Conservation (phyloP, 805 yeast genomes). For the Myxozyma sirexii region DNA sequence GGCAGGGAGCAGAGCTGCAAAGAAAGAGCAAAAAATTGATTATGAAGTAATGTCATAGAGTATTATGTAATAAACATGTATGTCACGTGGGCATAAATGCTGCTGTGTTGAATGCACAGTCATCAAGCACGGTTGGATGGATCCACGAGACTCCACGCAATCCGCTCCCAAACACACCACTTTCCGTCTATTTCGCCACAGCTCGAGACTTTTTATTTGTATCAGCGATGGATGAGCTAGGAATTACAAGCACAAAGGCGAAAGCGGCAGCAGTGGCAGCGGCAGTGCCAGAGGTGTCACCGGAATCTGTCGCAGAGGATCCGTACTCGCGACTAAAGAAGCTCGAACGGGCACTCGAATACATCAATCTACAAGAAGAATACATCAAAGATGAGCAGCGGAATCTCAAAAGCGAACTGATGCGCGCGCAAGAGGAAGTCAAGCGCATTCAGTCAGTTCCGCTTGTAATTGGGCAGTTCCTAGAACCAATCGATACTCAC, state of each 20-base stretch:
- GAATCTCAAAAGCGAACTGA: constrained; percentile 88
- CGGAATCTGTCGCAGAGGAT: constrained; percentile 48
- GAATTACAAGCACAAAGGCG: constrained; percentile 47
- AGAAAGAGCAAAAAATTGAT: neutral
- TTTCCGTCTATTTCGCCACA: too few species aligned
- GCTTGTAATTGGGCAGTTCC: constrained; percentile 94
- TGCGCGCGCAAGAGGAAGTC: constrained; percentile 98
- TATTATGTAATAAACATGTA: neutral
- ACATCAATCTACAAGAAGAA: constrained; percentile 86
- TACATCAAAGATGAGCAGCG: constrained; percentile 98
- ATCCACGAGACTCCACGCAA: neutral
- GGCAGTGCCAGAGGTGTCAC: neutral
- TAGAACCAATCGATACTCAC: constrained; percentile 95
- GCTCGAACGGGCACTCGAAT: constrained; percentile 86
- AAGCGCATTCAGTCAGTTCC: constrained; percentile 97
- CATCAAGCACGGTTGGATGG: neutral
- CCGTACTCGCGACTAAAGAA: constrained; percentile 83
- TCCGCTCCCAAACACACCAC: neutral
- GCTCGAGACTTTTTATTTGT: too few species aligned
- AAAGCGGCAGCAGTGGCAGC: constrained; percentile 26
- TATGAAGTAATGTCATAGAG: neutral
- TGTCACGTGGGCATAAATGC: constrained; percentile 11
- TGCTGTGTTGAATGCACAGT: neutral
- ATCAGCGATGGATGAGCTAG: constrained; percentile 61
- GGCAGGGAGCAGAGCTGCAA: neutral